Conservation (phyloP, 2,329 filamentous ascomycete species). For the Fusarium continuum region DNA sequence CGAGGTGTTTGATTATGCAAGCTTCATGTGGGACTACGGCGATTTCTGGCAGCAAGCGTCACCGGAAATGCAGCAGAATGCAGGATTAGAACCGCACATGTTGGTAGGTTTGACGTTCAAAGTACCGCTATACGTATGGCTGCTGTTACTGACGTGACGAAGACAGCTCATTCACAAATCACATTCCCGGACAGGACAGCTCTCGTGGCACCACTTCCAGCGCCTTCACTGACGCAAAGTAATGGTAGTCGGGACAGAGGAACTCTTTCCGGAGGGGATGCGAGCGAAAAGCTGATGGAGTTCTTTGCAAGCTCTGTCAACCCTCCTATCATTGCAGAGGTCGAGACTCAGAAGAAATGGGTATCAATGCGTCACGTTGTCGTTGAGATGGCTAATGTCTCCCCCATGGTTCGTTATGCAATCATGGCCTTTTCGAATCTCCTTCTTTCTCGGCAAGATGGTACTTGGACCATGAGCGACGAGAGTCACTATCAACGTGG, state of each 20-base stretch:
- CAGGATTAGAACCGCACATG: slow-evolving; percentile 37
- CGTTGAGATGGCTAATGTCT: slow-evolving; percentile 57
- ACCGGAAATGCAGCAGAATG: slow-evolving; percentile 37
- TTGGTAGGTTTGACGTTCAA: slow-evolving; percentile 21
- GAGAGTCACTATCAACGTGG: slow-evolving; percentile 52
- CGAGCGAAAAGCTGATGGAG: slow-evolving; percentile 51
- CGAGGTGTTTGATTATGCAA: slow-evolving; percentile 58
- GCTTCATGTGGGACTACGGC: slow-evolving; percentile 58
- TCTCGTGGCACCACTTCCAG: slow-evolving; percentile 32
- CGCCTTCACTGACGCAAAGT: slow-evolving; percentile 34
- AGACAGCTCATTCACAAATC: slow-evolving; percentile 39
- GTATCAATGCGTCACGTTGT: slow-evolving; percentile 58
- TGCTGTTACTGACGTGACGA: neutral
- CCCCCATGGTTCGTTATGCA: slow-evolving; percentile 57
- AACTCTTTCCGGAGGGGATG: slow-evolving; percentile 7
- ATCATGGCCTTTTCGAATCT: slow-evolving; percentile 63
- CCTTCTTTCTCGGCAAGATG: slow-evolving; percentile 51
- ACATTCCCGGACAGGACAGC: slow-evolving; percentile 38
- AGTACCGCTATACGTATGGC: neutral
- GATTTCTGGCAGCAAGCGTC: slow-evolving; percentile 49
- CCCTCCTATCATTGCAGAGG: slow-evolving; percentile 62
- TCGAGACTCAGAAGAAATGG: slow-evolving; percentile 64
- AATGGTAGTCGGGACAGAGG: slow-evolving; percentile 27
- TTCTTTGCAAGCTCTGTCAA: slow-evolving; percentile 59
- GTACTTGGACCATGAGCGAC: slow-evolving; percentile 45